A percentile compares a stretch with the other conserved stretches of the same genome.
Evolutionary conservation across 306 rosid genomes (phyloP).

Genomic region (Herpetospermum pedunculosum): DNA sequence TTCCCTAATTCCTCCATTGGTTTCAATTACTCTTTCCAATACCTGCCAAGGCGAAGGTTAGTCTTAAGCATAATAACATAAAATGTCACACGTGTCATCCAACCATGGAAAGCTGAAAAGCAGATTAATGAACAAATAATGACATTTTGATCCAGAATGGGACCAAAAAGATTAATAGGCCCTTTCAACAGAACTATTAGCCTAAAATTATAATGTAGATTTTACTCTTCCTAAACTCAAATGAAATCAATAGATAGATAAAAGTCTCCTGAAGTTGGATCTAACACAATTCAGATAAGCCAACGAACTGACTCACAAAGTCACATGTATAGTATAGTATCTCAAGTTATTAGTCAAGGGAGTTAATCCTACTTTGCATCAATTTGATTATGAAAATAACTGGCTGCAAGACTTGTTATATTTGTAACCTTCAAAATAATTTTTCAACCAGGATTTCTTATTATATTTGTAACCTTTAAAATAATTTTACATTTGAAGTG

Average conservation of each 20-base stretch:
- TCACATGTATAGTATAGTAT: background rate
- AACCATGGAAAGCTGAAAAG: background rate
- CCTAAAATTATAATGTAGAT: background rate
- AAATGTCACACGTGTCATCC: background rate
- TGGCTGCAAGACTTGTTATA: background rate
- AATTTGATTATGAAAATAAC: background rate
- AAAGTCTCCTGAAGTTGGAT: background rate
- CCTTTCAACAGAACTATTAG: background rate
- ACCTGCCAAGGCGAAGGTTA: slow-evolving; percentile 38
- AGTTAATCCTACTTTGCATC: background rate
- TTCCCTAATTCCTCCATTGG: slow-evolving; percentile 47
- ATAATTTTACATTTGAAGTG: background rate
- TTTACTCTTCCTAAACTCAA: background rate
- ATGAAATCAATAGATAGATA: background rate
- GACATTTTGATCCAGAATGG: background rate
- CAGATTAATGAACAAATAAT: background rate
- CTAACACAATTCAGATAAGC: background rate
- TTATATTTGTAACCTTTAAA: background rate
- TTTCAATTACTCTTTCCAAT: slow-evolving; percentile 54
- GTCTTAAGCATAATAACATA: slow-evolving; percentile 3
- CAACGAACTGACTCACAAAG: background rate
- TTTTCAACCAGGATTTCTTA: background rate
- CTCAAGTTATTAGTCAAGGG: background rate
- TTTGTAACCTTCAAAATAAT: background rate
- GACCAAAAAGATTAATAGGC: background rate